These are phyloP conservation scores for Cutaneotrichosporon sp. DNA, from an alignment of 1,284 basidiomycete species.

Conservation along the genomic window DNA sequence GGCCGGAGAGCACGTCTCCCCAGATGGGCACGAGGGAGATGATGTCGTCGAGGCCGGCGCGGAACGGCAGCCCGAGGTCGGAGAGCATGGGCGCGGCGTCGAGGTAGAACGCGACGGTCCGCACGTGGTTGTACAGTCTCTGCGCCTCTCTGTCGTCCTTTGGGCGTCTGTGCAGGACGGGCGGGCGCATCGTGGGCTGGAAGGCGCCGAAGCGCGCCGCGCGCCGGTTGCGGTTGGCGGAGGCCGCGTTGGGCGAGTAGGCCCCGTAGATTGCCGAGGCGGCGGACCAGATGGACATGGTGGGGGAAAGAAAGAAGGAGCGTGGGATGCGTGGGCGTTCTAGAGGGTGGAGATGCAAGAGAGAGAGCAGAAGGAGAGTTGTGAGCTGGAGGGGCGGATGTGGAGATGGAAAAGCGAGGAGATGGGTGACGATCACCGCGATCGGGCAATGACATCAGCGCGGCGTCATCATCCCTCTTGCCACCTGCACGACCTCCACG, in stretches of 20 bases:
- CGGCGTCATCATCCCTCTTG: not conserved
- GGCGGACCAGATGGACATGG: constrained; percentile 12
- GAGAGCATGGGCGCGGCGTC: constrained; percentile 52
- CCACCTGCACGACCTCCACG: no score
- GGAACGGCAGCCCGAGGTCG: constrained; percentile 53
- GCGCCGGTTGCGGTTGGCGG: constrained; percentile 16
- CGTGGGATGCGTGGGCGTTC: not conserved
- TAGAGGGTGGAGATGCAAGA: not conserved
- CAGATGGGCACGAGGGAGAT: constrained; percentile 53
- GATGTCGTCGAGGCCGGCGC: constrained; percentile 53
- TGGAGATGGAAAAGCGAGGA: not conserved
- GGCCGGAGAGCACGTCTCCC: constrained; percentile 49
- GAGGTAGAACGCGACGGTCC: constrained; percentile 52
- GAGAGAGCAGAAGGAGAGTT: not conserved
- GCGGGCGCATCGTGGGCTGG: constrained; percentile 42
- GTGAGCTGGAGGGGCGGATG: not conserved
- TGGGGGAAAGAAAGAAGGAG: not conserved
- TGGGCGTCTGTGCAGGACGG: constrained; percentile 37
- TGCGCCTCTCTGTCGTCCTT: constrained; percentile 49
- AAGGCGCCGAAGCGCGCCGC: constrained; percentile 47
- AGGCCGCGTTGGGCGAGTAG: constrained; percentile 37
- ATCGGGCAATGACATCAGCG: constrained; percentile 1
- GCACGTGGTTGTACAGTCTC: constrained; percentile 51
- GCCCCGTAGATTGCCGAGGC: constrained; percentile 36
- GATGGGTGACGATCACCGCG: not conserved